A percentile compares a stretch with the other conserved stretches of the same genome.
Evolutionary conservation across 495 filamentous ascomycete species (phyloP).

Genomic region (Cercophora samala): DNA sequence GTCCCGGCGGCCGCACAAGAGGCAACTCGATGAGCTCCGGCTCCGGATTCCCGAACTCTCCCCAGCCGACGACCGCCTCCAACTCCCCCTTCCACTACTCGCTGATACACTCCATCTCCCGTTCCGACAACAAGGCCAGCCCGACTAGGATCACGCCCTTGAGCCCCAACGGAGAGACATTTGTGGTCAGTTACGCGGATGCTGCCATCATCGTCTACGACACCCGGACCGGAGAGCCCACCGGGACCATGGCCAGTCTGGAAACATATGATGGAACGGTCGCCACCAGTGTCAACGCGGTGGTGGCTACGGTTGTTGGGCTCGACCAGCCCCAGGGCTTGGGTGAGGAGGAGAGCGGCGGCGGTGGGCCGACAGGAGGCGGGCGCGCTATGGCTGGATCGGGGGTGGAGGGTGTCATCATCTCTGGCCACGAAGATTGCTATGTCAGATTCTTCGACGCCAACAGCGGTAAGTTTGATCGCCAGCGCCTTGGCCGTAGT

Average conservation of each 20-base stretch:
- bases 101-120: constrained; percentile 78
- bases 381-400: constrained; percentile 55
- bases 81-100: constrained; percentile 56
- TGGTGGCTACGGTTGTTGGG: constrained; percentile 83
- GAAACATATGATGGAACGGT: constrained; percentile 90
- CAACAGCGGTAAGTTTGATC: constrained; percentile 77
- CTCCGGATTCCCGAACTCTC: constrained; percentile 81
- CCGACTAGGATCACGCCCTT: constrained; percentile 91
- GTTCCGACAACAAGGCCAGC: constrained; percentile 63
- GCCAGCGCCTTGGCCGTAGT: too few species aligned
- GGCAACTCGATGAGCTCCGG: constrained; percentile 89
- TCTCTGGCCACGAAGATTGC: constrained; percentile 92
- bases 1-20: constrained; percentile 75
- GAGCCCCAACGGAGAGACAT: constrained; percentile 79
- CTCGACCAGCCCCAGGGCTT: constrained; percentile 65
- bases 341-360: constrained; percentile 46
- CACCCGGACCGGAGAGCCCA: constrained; percentile 85
- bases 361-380: constrained; percentile 73
- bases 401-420: constrained; percentile 86
- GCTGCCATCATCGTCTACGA: constrained; percentile 87
- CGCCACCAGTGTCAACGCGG: constrained; percentile 78
- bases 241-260: constrained; percentile 83
- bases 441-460: constrained; percentile 97
- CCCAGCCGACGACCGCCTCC: constrained; percentile 78
- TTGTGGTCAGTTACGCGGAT: constrained; percentile 90